Conservation (phyloP, 768 basidiomycete species). For the Phlebiopsis gigantea region DNA sequence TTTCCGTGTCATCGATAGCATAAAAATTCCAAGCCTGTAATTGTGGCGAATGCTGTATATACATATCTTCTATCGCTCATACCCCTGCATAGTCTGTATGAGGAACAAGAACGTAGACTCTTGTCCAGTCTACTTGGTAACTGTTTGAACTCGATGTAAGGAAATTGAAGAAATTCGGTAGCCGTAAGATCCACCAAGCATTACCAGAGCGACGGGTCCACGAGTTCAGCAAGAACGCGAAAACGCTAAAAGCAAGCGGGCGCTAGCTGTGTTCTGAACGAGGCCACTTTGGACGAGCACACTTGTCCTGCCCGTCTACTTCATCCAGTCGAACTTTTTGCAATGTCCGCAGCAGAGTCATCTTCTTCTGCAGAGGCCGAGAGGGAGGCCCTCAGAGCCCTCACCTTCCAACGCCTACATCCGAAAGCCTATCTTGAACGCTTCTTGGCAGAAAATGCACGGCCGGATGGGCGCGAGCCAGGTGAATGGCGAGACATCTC, state of each 20-base stretch:
- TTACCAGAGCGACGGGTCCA: too few species aligned
- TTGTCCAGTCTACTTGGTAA: too few species aligned
- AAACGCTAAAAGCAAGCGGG: background rate
- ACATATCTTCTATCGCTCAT: background rate
- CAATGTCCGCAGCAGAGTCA: background rate
- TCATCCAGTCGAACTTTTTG: background rate
- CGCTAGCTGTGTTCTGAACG: background rate
- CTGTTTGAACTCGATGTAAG: too few species aligned
- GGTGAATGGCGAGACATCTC: conserved; percentile 68
- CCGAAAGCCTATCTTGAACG: conserved; percentile 84
- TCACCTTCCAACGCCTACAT: conserved; percentile 82
- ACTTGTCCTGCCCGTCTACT: background rate
- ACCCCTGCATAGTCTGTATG: too few species aligned
- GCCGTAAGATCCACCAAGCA: too few species aligned
- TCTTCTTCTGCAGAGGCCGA: background rate
- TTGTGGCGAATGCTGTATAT: too few species aligned
- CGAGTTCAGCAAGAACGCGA: too few species aligned
- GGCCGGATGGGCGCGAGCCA: conserved; percentile 80
- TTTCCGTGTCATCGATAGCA: background rate
- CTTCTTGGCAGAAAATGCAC: conserved; percentile 69
- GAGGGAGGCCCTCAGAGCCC: conserved; percentile 22
- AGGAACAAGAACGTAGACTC: too few species aligned
- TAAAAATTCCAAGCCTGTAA: background rate
- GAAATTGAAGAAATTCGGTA: too few species aligned
- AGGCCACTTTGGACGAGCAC: background rate